A percentile compares a stretch with the other conserved stretches of the same genome.
Evolutionary conservation across 257 asterid genomes (phyloP).

Genomic region (Fraxinus excelsior): DNA sequence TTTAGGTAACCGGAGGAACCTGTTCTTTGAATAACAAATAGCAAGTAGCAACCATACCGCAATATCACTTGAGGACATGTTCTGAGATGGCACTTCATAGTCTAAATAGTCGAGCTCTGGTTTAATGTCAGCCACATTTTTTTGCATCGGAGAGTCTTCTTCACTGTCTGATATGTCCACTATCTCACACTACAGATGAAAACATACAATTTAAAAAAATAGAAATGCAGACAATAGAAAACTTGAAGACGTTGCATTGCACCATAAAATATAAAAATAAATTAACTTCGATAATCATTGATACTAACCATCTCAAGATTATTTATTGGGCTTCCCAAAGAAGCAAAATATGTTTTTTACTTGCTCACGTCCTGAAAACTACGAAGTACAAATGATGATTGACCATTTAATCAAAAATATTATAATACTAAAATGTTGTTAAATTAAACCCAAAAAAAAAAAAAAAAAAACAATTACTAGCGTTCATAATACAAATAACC

Average conservation of each 20-base stretch:
- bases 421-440: background rate
- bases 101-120: constrained; percentile 63
- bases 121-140: constrained; percentile 33
- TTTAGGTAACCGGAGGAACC: background rate
- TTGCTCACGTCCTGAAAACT: constrained; percentile 26
- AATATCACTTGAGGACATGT: constrained; percentile 29
- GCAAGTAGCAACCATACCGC: constrained; percentile 40
- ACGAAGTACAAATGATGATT: background rate
- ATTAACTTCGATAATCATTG: constrained; percentile 8
- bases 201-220: background rate
- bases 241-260: background rate
- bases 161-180: constrained; percentile 58
- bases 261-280: constrained; percentile 16
- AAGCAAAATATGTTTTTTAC: constrained; percentile 8
- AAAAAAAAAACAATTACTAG: background rate
- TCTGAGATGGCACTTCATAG: constrained; percentile 39
- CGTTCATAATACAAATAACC: background rate
- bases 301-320: constrained; percentile 36
- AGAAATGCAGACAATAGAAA: constrained; percentile 5
- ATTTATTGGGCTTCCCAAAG: constrained; percentile 13
- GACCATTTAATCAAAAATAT: background rate
- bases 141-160: constrained; percentile 43
- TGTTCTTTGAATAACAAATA: background rate
- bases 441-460: background rate
- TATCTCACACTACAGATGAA: constrained; percentile 42